Evolutionary conservation across 805 yeast species (phyloP), one percentile per base, ranked within the genome.

Genomic region (Monosporozyma siamensis): DNA sequence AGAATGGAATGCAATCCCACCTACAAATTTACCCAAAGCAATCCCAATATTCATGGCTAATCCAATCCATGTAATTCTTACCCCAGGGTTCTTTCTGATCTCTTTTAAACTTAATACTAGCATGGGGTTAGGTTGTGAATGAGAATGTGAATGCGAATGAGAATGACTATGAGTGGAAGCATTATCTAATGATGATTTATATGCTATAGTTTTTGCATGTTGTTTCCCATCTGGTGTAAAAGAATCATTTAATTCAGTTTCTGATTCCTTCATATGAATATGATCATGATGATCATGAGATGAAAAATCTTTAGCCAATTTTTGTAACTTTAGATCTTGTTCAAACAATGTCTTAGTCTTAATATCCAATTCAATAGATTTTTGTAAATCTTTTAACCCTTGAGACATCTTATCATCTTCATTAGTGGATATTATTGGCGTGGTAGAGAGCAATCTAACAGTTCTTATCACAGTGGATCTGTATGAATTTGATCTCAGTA

Each of bases 1-100:
- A 0, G 98, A 92, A 61, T 92, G 95, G 73, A 92, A 92, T 30
- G 78, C 78, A 14, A 86, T 69, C 6, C 98, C 98, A 24, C 97
- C 97, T 18, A 78, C 63, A 22, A 88, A 89, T 61, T 92, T 92
- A 25, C 89, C 80, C 2, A 75, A 67, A 0, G 95, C 97, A 81
- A 92, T 80, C 11, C 83, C 78, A 10, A 86, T 77, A 58, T 92
- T 92, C 34, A 85, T 86, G 23, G 79, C 64, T 34, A 90, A 70
- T 0, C 98, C 98, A 40, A 90, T 69, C 85, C 95, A 83, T 0
- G 98, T 90, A 52, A 90, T 88, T 51, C 92, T 72, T 14, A 87
- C 95, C 10, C 95, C 96, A 2, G 95, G 95, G 56, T 87, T 85
- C 20, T 69, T 64, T 48, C 65, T 63, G 41, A 72, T 62, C 39